phyloP scores from a whole-genome alignment of 805 yeast genomes.

The Hanseniaspora meyeri region DNA sequence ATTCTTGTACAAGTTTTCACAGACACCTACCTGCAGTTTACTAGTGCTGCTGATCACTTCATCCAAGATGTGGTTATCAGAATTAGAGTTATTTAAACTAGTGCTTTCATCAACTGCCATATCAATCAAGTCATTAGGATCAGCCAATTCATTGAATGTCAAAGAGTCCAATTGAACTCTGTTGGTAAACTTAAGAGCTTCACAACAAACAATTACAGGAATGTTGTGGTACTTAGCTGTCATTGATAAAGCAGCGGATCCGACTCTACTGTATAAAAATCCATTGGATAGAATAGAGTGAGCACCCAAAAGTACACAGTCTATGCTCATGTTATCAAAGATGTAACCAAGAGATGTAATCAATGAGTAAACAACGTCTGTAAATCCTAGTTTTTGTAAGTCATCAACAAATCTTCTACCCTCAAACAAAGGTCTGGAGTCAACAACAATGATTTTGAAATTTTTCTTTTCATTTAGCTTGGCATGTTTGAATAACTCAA shows the following conservation, averaged over 20 bases:
- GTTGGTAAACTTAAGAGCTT: constrained; percentile 85
- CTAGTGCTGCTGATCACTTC: neutral
- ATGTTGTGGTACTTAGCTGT: constrained; percentile 75
- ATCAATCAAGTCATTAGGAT: constrained; percentile 53
- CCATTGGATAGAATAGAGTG: constrained; percentile 96
- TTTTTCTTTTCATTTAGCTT: constrained; percentile 47
- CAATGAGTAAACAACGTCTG: constrained; percentile 63
- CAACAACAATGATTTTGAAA: constrained; percentile 77
- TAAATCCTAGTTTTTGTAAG: constrained; percentile 43
- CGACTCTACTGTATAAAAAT: constrained; percentile 81
- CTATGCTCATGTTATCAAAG: constrained; percentile 57
- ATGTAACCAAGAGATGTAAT: constrained; percentile 70
- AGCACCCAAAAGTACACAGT: constrained; percentile 86
- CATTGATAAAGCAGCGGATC: constrained; percentile 89
- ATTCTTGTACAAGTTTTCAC: constrained; percentile 29
- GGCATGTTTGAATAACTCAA: constrained; percentile 59
- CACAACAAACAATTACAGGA: constrained; percentile 93
- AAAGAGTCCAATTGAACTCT: constrained; percentile 94
- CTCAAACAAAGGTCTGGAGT: constrained; percentile 87
- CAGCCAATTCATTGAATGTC: constrained; percentile 81
- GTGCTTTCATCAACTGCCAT: constrained; percentile 37
- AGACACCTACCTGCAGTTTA: constrained; percentile 3
- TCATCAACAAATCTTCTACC: constrained; percentile 66
- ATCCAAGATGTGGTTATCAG: constrained; percentile 8
- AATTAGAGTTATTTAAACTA: neutral